These are phyloP conservation scores for Puccinia sorghi DNA, from an alignment of 1,284 basidiomycete genomes.

Conservation along the genomic window DNA sequence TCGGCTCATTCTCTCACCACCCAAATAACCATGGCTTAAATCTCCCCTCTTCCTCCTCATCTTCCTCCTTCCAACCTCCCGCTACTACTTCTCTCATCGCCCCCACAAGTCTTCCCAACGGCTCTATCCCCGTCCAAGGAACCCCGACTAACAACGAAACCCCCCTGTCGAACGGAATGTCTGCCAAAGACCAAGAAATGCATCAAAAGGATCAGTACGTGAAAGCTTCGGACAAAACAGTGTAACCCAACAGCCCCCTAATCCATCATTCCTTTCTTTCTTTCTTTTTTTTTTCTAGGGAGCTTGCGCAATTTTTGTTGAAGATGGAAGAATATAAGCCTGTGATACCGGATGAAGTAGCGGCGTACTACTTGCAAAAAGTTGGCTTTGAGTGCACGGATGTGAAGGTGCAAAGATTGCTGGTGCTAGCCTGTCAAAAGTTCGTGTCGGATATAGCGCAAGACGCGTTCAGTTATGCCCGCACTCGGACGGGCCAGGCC, in stretches of 20 bases:
- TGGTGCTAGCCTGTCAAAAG: conserved; percentile 95
- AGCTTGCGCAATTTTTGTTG: conserved; percentile 87
- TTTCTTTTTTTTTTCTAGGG: conserved; percentile 60
- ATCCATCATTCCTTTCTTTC: background rate
- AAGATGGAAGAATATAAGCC: conserved; percentile 98
- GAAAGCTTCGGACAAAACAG: background rate
- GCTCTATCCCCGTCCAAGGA: background rate
- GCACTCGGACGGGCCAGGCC: conserved; percentile 71
- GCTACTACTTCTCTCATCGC: background rate
- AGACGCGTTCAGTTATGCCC: conserved; percentile 96
- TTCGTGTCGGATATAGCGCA: conserved; percentile 96
- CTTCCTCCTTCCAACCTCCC: background rate
- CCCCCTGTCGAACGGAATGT: conserved; percentile 34
- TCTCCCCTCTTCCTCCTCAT: background rate
- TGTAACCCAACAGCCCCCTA: background rate
- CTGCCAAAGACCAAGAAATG: conserved; percentile 44
- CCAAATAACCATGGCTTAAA: background rate
- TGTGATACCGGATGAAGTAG: conserved; percentile 96
- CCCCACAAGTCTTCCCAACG: background rate
- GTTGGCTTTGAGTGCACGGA: conserved; percentile 97
- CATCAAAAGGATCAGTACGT: conserved; percentile 48
- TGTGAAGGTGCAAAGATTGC: conserved; percentile 81
- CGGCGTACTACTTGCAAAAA: conserved; percentile 93
- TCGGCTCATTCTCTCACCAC: background rate
- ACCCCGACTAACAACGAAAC: background rate